Conservation (phyloP, 257 asterid genomes). For the Thymus mandschuricus region DNA sequence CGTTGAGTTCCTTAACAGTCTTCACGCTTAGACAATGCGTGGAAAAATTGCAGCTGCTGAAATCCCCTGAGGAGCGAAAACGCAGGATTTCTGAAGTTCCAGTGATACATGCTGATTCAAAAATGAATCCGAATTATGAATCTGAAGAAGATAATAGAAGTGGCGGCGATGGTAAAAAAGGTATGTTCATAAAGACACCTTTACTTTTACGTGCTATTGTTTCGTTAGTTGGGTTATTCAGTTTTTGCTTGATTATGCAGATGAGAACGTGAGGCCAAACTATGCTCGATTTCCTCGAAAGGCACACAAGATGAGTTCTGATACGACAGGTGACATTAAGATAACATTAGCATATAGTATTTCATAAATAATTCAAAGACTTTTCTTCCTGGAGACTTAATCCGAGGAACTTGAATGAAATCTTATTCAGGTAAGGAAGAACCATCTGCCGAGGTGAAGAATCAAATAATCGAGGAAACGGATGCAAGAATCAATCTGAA, state of each 20-base stretch:
- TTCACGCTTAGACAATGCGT: conserved; percentile 75
- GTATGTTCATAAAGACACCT: conserved; percentile 32
- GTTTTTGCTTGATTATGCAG: conserved; percentile 40
- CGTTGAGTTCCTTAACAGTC: conserved; percentile 64
- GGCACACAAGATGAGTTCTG: conserved; percentile 37
- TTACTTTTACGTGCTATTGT: conserved; percentile 7
- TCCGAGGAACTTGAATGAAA: conserved; percentile 21
- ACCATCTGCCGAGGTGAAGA: conserved; percentile 36
- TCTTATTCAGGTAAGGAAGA: conserved; percentile 66
- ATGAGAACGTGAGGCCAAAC: conserved; percentile 36
- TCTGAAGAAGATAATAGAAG: conserved; percentile 64
- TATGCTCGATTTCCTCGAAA: conserved; percentile 31
- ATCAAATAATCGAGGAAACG: conserved; percentile 40
- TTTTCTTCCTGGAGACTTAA: conserved; percentile 7
- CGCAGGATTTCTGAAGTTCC: conserved; percentile 70
- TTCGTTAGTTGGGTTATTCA: conserved; percentile 15
- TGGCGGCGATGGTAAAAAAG: conserved; percentile 44
- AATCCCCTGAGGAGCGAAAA: conserved; percentile 75
- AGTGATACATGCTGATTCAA: conserved; percentile 77
- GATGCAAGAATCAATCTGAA: conserved; percentile 40
- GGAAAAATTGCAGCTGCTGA: conserved; percentile 60
- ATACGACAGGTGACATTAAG: conserved; percentile 43
- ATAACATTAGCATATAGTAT: not conserved
- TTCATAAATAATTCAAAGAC: conserved; percentile 11
- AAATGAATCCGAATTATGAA: conserved; percentile 71